Evolutionary conservation across 2,329 filamentous ascomycete species (phyloP), one percentile per base, ranked within the genome.

Genomic region (Paracamarosporium sp.): DNA sequence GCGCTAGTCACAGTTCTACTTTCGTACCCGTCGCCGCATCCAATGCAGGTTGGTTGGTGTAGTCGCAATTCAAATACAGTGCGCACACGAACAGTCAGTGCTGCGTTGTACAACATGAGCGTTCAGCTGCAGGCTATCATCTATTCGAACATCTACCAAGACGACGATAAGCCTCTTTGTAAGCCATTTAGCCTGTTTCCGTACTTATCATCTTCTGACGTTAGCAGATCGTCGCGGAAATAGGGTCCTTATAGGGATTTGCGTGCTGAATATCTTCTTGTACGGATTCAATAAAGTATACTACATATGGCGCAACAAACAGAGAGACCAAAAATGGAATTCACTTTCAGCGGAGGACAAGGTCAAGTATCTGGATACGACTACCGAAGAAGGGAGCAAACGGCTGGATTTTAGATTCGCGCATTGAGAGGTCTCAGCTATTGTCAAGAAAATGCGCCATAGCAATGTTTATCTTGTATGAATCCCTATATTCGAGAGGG

Each of bases 21-120:
- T 1, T 59, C 52, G 78, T 79, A 15, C 78, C 73, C 53, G 2
- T 41, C 40, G 5, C 40, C 79, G 0, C 80, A 84, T 55, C 77
- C 80, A 0, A 80, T 83, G 45, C 79, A 82, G 1, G 85, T 88
- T 1, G 85, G 80, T 0, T 82, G 85, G 69, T 85, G 81, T 1
- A 85, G 83, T 15, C 80, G 84, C 47, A 89, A 88, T 65, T 82
- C 85, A 7, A 86, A 86, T 57, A 80, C 81, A 0, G 85, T 89
- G 5, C 78, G 86, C 4, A 85, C 83, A 2, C 76, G 86, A 9
- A 85, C 86, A 0, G 84, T 90, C 0, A 83, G 83, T 1, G 82
- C 85, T 0, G 86, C 84, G 0, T 69, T 85, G 20, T 88, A 88
- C 70, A 88, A 88, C 56, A 68, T 69, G 64, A 48, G 59, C 25